Conservation (phyloP, 1,284 basidiomycete species). For the Pyrrhoderma noxium region DNA sequence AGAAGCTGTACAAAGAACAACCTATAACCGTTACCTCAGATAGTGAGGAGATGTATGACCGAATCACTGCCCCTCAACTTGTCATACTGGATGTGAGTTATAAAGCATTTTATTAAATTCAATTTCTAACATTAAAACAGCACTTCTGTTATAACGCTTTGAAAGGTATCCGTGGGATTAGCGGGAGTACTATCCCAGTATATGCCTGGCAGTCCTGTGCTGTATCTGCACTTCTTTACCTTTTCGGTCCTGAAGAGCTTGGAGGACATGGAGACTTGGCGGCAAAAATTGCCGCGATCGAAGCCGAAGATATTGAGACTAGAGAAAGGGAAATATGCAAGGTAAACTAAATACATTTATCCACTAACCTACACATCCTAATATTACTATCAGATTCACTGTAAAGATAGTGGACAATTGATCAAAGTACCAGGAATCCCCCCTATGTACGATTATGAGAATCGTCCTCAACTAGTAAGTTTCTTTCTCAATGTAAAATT, state of each 20-base stretch:
- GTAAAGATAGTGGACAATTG: not conserved
- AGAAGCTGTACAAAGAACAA: not conserved
- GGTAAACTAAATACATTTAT: not conserved
- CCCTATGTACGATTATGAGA: constrained; percentile 16
- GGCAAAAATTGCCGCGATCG: constrained; percentile 7
- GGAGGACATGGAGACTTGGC: constrained; percentile 13
- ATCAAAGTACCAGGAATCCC: constrained; percentile 9
- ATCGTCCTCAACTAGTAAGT: constrained; percentile 8
- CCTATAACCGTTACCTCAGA: not conserved
- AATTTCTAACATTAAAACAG: not conserved
- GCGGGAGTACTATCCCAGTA: constrained; percentile 9
- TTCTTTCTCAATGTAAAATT: not conserved
- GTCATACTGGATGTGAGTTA: constrained; percentile 13
- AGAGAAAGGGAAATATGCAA: not conserved
- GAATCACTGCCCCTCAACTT: constrained; percentile 1
- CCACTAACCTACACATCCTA: not conserved
- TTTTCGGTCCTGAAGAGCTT: constrained; percentile 8
- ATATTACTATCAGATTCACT: not conserved
- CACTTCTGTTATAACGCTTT: constrained; percentile 7
- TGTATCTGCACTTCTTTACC: not conserved
- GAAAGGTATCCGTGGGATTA: constrained; percentile 1
- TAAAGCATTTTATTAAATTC: not conserved
- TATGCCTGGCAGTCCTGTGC: constrained; percentile 13
- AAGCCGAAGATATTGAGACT: not conserved
- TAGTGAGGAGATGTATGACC: not conserved